These are phyloP conservation scores for Pterocarpus macrocarpus DNA, from an alignment of 306 rosid species.

Conservation along the genomic window DNA sequence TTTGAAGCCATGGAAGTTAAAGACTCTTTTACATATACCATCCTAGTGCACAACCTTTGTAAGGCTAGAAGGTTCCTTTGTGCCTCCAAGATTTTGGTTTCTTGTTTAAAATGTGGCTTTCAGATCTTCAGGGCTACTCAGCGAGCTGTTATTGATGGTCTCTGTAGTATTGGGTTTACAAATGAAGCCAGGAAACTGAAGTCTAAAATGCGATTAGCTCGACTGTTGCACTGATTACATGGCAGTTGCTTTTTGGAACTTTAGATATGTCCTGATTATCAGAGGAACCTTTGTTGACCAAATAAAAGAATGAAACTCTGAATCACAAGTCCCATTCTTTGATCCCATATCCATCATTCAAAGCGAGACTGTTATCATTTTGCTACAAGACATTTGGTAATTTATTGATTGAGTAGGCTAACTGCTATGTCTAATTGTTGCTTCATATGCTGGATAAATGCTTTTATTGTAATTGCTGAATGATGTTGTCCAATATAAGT, in stretches of 20 bases:
- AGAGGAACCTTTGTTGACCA: conserved; percentile 17
- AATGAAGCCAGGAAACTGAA: conserved; percentile 70
- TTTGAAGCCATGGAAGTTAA: conserved; percentile 75
- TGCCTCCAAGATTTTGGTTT: conserved; percentile 72
- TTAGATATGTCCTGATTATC: not conserved
- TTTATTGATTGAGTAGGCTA: conserved; percentile 21
- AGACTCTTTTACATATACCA: conserved; percentile 73
- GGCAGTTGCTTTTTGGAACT: conserved; percentile 11
- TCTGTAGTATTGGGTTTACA: conserved; percentile 57
- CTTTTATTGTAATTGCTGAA: conserved; percentile 18
- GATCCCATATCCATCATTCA: conserved; percentile 13
- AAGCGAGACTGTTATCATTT: conserved; percentile 9
- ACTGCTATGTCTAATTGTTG: conserved; percentile 6
- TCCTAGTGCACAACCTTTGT: conserved; percentile 85
- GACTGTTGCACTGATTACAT: conserved; percentile 46
- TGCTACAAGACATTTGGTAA: conserved; percentile 32
- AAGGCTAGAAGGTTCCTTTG: conserved; percentile 61
- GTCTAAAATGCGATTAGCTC: conserved; percentile 56
- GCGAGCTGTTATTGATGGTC: conserved; percentile 75
- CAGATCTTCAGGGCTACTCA: conserved; percentile 60
- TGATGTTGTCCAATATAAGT: conserved; percentile 11
- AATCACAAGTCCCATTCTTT: not conserved
- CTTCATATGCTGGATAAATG: conserved; percentile 20
- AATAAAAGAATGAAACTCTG: conserved; percentile 1
- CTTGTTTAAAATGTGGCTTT: conserved; percentile 67